Evolutionary conservation across 2,329 filamentous ascomycete genomes (phyloP).

Genomic region (Claviceps maximensis): DNA sequence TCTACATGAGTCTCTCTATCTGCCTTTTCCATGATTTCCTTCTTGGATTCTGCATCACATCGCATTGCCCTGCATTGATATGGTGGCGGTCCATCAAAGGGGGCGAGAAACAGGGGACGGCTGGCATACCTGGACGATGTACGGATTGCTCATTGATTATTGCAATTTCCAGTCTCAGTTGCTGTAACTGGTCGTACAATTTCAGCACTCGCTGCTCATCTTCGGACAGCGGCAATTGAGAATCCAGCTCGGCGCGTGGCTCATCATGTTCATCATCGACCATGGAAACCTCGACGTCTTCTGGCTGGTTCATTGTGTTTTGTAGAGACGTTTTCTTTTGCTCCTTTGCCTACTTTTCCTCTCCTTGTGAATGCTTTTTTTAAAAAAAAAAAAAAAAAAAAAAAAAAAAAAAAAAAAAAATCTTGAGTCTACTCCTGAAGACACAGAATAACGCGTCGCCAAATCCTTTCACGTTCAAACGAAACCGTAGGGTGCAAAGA

Average conservation of each 20-base stretch:
- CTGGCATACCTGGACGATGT: constrained; percentile 20
- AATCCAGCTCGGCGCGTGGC: constrained; percentile 19
- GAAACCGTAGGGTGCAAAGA: not conserved
- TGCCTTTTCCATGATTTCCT: not conserved
- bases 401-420: too few species aligned
- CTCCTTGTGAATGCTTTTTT: too few species aligned
- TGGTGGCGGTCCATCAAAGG: not conserved
- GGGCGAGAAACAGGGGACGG: not conserved
- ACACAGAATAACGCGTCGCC: not conserved
- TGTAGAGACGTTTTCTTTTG: not conserved
- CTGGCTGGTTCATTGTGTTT: not conserved
- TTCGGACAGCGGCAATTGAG: constrained; percentile 43
- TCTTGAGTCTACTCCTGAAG: not conserved
- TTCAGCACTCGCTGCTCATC: constrained; percentile 53
- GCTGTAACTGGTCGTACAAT: constrained; percentile 58
- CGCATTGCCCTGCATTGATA: not conserved
- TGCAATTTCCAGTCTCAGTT: constrained; percentile 59
- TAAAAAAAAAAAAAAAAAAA: too few species aligned
- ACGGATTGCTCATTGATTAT: constrained; percentile 42
- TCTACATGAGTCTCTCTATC: not conserved
- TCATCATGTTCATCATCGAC: constrained; percentile 6
- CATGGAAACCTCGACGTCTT: constrained; percentile 19
- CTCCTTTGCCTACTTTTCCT: too few species aligned
- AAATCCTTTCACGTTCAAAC: not conserved
- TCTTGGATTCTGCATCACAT: not conserved